These are phyloP conservation scores for Rehmannia glutinosa DNA, from an alignment of 257 asterid genomes.

Conservation along the genomic window DNA sequence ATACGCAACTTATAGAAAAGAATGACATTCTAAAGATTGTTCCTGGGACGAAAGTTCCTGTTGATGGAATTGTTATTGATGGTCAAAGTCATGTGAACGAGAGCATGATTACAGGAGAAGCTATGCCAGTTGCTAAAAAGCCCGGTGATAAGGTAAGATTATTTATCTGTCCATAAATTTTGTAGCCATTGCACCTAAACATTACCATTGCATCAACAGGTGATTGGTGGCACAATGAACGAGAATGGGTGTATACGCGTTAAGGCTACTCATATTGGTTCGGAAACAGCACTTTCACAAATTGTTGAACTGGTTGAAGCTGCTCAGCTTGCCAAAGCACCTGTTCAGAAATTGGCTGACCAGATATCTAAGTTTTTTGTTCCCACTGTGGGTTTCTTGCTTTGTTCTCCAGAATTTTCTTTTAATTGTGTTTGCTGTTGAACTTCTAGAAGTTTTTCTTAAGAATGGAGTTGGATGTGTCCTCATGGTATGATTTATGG, in stretches of 20 bases:
- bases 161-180: conserved; percentile 5
- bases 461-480: conserved; percentile 2
- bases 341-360: conserved; percentile 98
- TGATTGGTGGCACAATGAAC: conserved; percentile 94
- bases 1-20: conserved; percentile 76
- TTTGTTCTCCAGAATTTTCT: background rate
- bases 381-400: conserved; percentile 65
- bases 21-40: conserved; percentile 85
- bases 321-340: conserved; percentile 99
- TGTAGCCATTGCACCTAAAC: conserved; percentile 8
- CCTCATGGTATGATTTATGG: conserved; percentile 5
- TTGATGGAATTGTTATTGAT: conserved; percentile 79
- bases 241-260: conserved; percentile 82
- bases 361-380: conserved; percentile 88
- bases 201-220: conserved; percentile 39
- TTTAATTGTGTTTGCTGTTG: background rate
- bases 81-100: conserved; percentile 96
- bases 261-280: conserved; percentile 95
- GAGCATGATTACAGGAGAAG: conserved; percentile 98
- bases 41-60: conserved; percentile 95
- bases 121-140: conserved; percentile 76
- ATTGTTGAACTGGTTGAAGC: conserved; percentile 98
- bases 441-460: background rate
- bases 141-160: conserved; percentile 84
- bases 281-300: conserved; percentile 97